phyloP scores from a whole-genome alignment of 2,329 filamentous ascomycete genomes.

The Dactylellina sp. region DNA sequence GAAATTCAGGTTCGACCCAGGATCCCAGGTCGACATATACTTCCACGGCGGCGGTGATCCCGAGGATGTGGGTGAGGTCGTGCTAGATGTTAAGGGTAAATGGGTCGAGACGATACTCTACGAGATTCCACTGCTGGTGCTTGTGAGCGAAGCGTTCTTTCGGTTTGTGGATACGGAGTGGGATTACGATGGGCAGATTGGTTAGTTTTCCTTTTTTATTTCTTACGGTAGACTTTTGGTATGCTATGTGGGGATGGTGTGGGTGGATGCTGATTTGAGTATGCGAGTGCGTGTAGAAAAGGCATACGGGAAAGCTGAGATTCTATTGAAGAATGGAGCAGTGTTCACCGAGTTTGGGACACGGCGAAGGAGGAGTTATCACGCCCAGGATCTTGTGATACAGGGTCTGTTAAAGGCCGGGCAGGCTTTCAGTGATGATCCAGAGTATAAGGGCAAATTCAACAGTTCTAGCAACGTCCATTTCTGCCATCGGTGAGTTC shows the following conservation, averaged over 20 bases:
- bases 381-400: conserved; percentile 92
- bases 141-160: conserved; percentile 97
- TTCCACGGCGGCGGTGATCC: conserved; percentile 75
- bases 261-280: neutral
- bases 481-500: conserved; percentile 70
- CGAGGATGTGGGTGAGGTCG: conserved; percentile 78
- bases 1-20: conserved; percentile 82
- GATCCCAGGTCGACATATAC: conserved; percentile 79
- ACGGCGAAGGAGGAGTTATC: conserved; percentile 87
- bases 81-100: conserved; percentile 80
- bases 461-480: conserved; percentile 96
- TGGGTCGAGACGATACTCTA: conserved; percentile 98
- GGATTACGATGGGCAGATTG: conserved; percentile 86
- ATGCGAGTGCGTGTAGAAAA: conserved; percentile 28
- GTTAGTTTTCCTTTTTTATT: conserved; percentile 71
- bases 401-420: conserved; percentile 83
- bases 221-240: neutral
- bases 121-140: conserved; percentile 90
- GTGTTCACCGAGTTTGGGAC: conserved; percentile 95
- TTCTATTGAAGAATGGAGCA: conserved; percentile 83
- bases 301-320: conserved; percentile 78
- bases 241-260: neutral
- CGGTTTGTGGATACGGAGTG: conserved; percentile 95
- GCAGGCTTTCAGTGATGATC: conserved; percentile 67
- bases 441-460: conserved; percentile 65